phyloP scores from a whole-genome alignment of 331 rosid species.

The Rosa hybrid region DNA sequence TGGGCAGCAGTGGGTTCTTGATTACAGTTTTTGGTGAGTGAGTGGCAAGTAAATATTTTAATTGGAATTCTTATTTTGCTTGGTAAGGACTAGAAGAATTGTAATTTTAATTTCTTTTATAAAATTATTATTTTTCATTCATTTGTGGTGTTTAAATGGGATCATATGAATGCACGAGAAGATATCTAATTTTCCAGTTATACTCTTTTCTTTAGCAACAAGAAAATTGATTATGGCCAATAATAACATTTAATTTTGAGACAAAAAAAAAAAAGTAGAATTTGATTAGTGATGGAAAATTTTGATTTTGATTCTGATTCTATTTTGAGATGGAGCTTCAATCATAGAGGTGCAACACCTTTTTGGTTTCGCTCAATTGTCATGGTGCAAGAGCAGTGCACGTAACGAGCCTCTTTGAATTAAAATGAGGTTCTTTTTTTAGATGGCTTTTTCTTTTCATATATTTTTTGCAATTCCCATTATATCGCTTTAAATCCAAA shows the following conservation, averaged over 20 bases:
- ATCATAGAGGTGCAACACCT: background rate
- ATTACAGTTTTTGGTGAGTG: background rate
- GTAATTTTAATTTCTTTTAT: background rate
- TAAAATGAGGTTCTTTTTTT: background rate
- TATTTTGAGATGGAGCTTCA: background rate
- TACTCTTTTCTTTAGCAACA: background rate
- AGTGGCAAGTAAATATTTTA: background rate
- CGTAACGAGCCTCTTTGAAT: background rate
- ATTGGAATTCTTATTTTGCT: background rate
- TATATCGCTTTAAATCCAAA: too few species aligned
- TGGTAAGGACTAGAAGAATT: background rate
- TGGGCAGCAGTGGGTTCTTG: conserved; percentile 18
- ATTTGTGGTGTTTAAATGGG: background rate
- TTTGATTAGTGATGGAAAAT: background rate
- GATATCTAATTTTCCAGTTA: background rate
- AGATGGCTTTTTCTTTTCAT: background rate
- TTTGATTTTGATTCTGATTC: background rate
- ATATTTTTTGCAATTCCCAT: background rate
- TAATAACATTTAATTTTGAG: background rate
- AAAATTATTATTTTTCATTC: background rate
- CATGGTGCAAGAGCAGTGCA: background rate
- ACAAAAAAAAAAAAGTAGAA: background rate
- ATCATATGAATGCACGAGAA: background rate
- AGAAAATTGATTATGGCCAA: background rate
- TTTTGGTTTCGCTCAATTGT: background rate